Conservation (phyloP, 345 rosid species). For the Syzygium oleosum region DNA sequence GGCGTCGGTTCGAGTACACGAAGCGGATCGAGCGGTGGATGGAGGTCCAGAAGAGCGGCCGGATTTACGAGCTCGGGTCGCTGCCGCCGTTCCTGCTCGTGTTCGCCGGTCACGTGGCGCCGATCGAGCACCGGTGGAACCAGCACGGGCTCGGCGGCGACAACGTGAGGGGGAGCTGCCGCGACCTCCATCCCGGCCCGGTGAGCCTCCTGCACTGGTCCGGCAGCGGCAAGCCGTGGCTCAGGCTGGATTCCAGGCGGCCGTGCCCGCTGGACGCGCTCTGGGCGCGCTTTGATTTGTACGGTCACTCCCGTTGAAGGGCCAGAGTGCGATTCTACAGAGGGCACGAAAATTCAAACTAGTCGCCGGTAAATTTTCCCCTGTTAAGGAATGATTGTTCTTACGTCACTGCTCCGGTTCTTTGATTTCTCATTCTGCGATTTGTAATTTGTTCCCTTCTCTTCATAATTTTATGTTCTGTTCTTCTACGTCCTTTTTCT, state of each 20-base stretch:
- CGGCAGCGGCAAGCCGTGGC: constrained; percentile 98
- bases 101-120: constrained; percentile 82
- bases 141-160: constrained; percentile 97
- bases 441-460: background rate
- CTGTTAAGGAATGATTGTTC: background rate
- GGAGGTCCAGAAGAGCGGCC: constrained; percentile 81
- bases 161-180: constrained; percentile 84
- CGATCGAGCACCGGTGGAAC: constrained; percentile 94
- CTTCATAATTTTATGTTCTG: background rate
- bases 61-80: constrained; percentile 93
- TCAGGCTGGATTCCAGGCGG: constrained; percentile 66
- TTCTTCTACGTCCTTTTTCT: background rate
- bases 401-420: background rate
- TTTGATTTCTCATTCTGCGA: background rate
- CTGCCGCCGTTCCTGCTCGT: constrained; percentile 86
- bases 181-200: constrained; percentile 86
- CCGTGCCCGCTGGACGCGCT: constrained; percentile 80
- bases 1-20: constrained; percentile 74
- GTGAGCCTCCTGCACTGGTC: constrained; percentile 97
- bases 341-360: background rate
- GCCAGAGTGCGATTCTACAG: background rate
- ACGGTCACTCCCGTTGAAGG: constrained; percentile 39
- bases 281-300: constrained; percentile 87
- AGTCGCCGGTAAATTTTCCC: background rate
- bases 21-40: constrained; percentile 88